These are phyloP conservation scores for Calcarisporium arbuscula DNA, from an alignment of 2,329 filamentous ascomycete species.

Conservation along the genomic window DNA sequence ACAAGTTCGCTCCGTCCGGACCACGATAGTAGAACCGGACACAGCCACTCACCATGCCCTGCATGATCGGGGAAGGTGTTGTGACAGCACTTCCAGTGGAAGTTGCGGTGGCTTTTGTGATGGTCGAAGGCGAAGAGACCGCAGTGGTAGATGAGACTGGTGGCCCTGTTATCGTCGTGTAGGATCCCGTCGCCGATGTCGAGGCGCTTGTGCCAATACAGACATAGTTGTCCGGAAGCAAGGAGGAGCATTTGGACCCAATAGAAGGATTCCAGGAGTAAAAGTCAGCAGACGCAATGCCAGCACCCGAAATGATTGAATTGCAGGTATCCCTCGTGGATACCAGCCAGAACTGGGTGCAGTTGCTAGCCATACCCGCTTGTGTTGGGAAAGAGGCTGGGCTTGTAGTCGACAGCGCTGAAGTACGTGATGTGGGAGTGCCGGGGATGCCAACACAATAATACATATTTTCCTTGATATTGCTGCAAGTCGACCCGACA, in stretches of 20 bases:
- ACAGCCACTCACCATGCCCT: background rate
- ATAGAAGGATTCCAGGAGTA: background rate
- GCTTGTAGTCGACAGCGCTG: background rate
- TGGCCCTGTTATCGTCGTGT: background rate
- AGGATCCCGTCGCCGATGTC: background rate
- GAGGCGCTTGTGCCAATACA: background rate
- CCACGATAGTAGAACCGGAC: background rate
- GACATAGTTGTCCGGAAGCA: background rate
- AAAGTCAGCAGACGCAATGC: background rate
- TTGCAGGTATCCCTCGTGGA: background rate
- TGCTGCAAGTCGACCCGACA: background rate
- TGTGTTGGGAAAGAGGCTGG: background rate
- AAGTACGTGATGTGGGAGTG: background rate
- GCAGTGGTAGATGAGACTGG: background rate
- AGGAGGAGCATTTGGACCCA: background rate
- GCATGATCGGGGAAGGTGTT: background rate
- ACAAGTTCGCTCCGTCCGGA: too few species aligned
- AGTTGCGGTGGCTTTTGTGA: too few species aligned
- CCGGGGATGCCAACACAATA: constrained; percentile 1
- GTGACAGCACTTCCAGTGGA: too few species aligned
- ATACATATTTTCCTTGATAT: background rate
- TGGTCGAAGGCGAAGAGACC: too few species aligned
- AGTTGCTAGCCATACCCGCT: background rate
- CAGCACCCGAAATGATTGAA: background rate
- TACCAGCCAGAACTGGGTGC: background rate